Percentiles rank a stretch among this genome's conserved stretches.
Evolutionary conservation across 495 filamentous ascomycete genomes (phyloP).

Genomic region (Talaromyces liani): DNA sequence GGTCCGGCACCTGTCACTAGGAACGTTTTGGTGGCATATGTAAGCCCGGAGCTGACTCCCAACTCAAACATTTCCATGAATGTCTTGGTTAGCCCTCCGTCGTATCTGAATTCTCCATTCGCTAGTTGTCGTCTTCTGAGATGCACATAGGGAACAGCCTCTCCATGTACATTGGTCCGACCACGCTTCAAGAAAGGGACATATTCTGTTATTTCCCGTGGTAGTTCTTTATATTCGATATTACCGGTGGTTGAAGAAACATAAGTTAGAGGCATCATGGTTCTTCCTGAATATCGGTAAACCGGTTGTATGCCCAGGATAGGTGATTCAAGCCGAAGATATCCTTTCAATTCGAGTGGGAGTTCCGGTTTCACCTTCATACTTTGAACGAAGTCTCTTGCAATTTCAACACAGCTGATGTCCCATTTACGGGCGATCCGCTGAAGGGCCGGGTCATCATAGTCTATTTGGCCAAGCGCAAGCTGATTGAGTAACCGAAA

Average conservation of each 20-base stretch:
- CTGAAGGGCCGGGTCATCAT: constrained; percentile 85
- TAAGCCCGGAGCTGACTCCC: neutral
- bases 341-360: neutral
- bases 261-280: neutral
- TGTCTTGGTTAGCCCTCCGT: neutral
- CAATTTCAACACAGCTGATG: neutral
- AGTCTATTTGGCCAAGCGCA: constrained; percentile 88
- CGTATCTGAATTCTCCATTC: constrained; percentile 1
- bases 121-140: neutral
- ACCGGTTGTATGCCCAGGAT: neutral
- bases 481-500: constrained; percentile 98
- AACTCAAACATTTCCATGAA: neutral
- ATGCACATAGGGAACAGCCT: neutral
- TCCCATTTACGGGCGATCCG: neutral
- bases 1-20: constrained; percentile 74
- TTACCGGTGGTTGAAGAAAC: neutral
- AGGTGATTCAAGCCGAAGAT: neutral
- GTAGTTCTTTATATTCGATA: neutral
- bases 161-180: constrained; percentile 43
- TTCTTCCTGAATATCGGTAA: neutral
- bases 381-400: neutral
- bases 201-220: neutral
- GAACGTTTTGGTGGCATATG: neutral
- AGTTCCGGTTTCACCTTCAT: neutral
- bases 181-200: neutral